Conservation (phyloP, 2,329 filamentous ascomycete genomes). For the Trichoderma pleuroti region DNA sequence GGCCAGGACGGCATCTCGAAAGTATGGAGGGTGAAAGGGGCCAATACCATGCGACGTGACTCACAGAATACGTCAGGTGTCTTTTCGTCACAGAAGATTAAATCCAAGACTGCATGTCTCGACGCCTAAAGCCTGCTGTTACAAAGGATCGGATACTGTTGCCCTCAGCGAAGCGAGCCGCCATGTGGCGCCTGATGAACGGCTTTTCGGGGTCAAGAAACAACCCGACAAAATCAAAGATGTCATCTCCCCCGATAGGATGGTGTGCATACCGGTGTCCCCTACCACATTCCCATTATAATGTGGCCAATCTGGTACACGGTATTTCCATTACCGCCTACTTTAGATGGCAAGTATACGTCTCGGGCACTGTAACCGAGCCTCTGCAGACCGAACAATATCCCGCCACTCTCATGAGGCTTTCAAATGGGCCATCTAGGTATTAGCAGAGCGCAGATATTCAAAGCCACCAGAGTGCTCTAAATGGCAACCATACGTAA, state of each 20-base stretch:
- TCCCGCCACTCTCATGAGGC: neutral
- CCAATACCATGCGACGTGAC: neutral
- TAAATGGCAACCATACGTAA: neutral
- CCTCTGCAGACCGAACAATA: neutral
- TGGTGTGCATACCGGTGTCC: neutral
- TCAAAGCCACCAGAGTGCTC: neutral
- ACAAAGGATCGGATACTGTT: neutral
- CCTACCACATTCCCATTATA: neutral
- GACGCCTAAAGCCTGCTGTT: neutral
- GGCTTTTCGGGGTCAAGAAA: constrained; percentile 5
- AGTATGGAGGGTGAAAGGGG: neutral
- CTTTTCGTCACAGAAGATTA: neutral
- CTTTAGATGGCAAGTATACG: neutral
- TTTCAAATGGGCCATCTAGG: neutral
- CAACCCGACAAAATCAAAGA: neutral
- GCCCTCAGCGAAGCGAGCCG: neutral
- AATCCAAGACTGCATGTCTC: neutral
- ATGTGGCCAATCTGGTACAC: neutral
- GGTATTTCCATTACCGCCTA: neutral
- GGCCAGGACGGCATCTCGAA: neutral
- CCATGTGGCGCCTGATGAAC: neutral
- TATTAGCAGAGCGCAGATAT: neutral
- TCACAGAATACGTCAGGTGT: neutral
- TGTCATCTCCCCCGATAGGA: neutral
- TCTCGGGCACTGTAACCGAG: neutral